Evolutionary conservation across 495 filamentous ascomycete species (phyloP), one percentile per base, ranked within the genome.

Genomic region (Saxispiralis lemnorum): DNA sequence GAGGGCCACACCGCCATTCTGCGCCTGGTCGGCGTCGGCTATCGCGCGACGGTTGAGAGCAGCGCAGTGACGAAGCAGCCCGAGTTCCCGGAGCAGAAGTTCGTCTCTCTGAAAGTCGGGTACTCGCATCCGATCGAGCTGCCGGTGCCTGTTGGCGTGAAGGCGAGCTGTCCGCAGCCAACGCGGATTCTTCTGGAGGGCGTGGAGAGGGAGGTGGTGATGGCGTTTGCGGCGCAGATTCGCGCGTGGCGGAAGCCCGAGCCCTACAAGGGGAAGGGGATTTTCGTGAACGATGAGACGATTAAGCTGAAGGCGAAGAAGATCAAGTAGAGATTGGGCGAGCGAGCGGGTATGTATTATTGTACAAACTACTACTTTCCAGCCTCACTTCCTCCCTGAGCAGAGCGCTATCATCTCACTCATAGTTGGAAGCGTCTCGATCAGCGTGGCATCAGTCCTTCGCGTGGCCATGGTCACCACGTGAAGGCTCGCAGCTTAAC

Each of bases 191-290:
- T 97, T 45, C 64, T 97, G 38, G 85, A 97, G 66, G 82, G 89
- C 18, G 65, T 74, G 13, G 75, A 96, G 59, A 87, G 82, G 65
- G 73, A 86, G 51, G 67, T 77, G 35, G 76, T 97, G 48, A 88
- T 82, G 65, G 71, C 80, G 49, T 93, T 95, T 59, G 92, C 89
- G 17, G 88, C 92, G 2, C 69, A 75, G 56, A 88, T 97, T 46
- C 66, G 83, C 45, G 72, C 64, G 56, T 97, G 89, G 89, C 76
- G 92, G 61, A 69, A 66, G 47, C 89, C 89, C 32, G 89, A 97
- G 63, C 89, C 92, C 39, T 97, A 96, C 64, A 97, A 97, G 76
- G 89, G 89, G 42, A 95, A 97, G 75, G 89, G 89, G 56, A 95
- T 97, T 49, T 97, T 96, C 54, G 73, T 96, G 45, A 88, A 94